Percentiles rank a stretch among this genome's conserved stretches.
Evolutionary conservation across 169 alveolate species (phyloP).

Genomic region (Cryptosporidium meleagridis): DNA sequence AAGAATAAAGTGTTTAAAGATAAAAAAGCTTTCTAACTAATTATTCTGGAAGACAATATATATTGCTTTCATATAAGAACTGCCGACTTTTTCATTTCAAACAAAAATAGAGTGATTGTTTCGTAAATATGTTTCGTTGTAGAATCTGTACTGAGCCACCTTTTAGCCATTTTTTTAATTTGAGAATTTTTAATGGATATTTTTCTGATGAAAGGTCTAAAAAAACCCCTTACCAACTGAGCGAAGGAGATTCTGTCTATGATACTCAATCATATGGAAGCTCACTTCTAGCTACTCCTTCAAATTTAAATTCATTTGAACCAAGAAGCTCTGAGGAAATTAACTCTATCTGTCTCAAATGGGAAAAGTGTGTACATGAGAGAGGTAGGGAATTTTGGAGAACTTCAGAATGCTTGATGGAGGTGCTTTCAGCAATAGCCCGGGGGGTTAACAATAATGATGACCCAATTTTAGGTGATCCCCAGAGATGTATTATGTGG

Average conservation of each 20-base stretch:
- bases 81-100: neutral
- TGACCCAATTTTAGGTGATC: constrained; percentile 92
- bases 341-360: constrained; percentile 85
- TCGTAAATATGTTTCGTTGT: constrained; percentile 67
- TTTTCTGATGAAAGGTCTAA: constrained; percentile 48
- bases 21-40: neutral
- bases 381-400: constrained; percentile 91
- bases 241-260: constrained; percentile 57
- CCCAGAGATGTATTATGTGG: constrained; percentile 89
- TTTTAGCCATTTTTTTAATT: constrained; percentile 56
- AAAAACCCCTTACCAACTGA: constrained; percentile 25
- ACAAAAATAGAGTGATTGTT: neutral
- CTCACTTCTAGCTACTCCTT: constrained; percentile 61
- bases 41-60: neutral
- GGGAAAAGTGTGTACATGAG: constrained; percentile 92
- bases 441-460: constrained; percentile 84
- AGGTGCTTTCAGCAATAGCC: constrained; percentile 84
- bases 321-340: constrained; percentile 90
- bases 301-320: constrained; percentile 75
- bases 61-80: neutral
- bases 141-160: constrained; percentile 73
- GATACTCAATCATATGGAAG: constrained; percentile 74
- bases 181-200: constrained; percentile 67
- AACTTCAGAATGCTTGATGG: constrained; percentile 84
- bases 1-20: neutral